Evolutionary conservation across 202 grass and related monocot genomes (phyloP).

Genomic region (Dendrocalamus latiflorus): DNA sequence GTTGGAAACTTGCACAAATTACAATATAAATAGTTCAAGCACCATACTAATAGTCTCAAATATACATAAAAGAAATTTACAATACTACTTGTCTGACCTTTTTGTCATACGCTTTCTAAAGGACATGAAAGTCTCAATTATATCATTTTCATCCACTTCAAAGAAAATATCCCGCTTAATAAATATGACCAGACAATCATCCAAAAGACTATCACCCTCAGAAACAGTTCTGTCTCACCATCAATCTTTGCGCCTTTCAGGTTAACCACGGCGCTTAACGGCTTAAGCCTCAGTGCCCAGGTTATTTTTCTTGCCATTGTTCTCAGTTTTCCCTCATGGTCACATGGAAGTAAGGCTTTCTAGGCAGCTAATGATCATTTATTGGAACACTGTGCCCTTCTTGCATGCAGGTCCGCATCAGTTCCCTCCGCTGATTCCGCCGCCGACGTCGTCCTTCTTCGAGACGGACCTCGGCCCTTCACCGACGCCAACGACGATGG

Average conservation of each 20-base stretch:
- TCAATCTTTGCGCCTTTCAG: slow-evolving; percentile 23
- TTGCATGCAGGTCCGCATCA: slow-evolving; percentile 51
- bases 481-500: slow-evolving; percentile 37
- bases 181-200: too few relatives aligned
- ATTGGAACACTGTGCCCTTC: not conserved
- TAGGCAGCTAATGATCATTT: not conserved
- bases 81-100: too few relatives aligned
- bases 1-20: too few relatives aligned
- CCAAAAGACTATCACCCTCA: not conserved
- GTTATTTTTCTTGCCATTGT: not conserved
- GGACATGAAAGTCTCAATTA: too few relatives aligned
- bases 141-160: too few relatives aligned
- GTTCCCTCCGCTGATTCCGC: slow-evolving; percentile 64
- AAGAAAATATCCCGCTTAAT: too few relatives aligned
- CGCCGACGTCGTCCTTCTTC: slow-evolving; percentile 62
- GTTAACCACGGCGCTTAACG: slow-evolving; percentile 43
- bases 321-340: not conserved
- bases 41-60: too few relatives aligned
- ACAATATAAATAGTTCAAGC: too few relatives aligned
- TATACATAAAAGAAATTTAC: too few relatives aligned
- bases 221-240: not conserved
- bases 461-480: slow-evolving; percentile 60
- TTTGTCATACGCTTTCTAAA: too few relatives aligned
- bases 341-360: not conserved
- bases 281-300: slow-evolving; percentile 75